Evolutionary conservation across 108 stramenopile genomes (phyloP).

Genomic region (Cyclostephanos tholiformis): DNA sequence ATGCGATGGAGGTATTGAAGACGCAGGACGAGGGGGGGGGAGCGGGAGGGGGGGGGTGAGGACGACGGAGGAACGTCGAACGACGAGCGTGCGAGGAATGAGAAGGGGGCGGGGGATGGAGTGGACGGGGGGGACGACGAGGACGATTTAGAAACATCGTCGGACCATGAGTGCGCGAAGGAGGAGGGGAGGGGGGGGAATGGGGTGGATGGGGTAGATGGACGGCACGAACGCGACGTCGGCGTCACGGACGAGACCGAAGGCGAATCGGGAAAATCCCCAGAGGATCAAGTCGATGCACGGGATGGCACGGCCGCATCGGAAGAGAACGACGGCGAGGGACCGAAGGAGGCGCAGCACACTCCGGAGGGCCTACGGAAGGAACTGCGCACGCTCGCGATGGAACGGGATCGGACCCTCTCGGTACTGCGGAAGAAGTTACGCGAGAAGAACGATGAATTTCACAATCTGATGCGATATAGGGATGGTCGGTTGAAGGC

Average conservation of each 20-base stretch:
- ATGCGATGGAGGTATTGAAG: slow-evolving; percentile 41
- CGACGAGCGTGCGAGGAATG: neutral
- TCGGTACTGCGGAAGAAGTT: slow-evolving; percentile 35
- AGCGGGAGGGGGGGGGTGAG: slow-evolving; percentile 6
- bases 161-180: neutral
- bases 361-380: slow-evolving; percentile 33
- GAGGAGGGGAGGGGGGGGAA: slow-evolving; percentile 4
- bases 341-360: neutral
- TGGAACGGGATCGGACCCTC: slow-evolving; percentile 37
- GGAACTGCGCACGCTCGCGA: slow-evolving; percentile 28
- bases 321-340: neutral
- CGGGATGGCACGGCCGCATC: neutral
- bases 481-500: slow-evolving; percentile 23
- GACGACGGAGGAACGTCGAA: neutral
- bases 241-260: neutral
- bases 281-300: neutral
- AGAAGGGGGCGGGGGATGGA: slow-evolving; percentile 13
- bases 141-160: neutral
- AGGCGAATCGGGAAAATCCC: neutral
- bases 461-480: slow-evolving; percentile 16
- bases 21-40: slow-evolving; percentile 25
- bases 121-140: slow-evolving; percentile 5
- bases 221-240: neutral
- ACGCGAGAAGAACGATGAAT: slow-evolving; percentile 47
- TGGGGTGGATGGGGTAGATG: neutral